phyloP scores from a whole-genome alignment of 495 filamentous ascomycete species.

The Talaromyces proteolyticus region DNA sequence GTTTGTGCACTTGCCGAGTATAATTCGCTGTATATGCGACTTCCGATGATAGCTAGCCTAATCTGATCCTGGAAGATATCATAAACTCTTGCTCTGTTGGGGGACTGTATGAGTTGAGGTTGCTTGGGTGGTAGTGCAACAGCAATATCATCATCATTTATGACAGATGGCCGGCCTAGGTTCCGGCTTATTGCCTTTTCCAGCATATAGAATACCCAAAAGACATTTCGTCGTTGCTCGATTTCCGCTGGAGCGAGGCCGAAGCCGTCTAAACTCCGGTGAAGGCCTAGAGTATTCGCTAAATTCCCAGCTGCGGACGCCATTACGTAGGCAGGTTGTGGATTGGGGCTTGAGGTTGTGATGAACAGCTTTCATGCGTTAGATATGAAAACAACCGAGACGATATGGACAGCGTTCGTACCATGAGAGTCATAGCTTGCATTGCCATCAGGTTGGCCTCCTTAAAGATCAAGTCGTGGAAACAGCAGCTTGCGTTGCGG shows the following conservation, averaged over 20 bases:
- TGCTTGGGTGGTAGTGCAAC: slow-evolving; percentile 3
- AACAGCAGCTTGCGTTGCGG: slow-evolving; percentile 4
- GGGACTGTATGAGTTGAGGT: not conserved
- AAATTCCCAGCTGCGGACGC: not conserved
- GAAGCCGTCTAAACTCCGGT: not conserved
- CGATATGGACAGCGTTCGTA: not conserved
- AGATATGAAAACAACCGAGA: too few relatives aligned
- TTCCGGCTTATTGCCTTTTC: slow-evolving; percentile 4
- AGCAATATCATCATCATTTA: slow-evolving; percentile 5
- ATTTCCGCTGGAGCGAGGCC: slow-evolving; percentile 3
- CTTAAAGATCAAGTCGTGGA: slow-evolving; percentile 1
- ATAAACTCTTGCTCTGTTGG: not conserved
- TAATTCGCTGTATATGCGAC: slow-evolving; percentile 6
- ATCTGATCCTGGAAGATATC: slow-evolving; percentile 6
- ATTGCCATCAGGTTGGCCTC: slow-evolving; percentile 4
- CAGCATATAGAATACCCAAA: slow-evolving; percentile 4
- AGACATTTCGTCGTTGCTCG: slow-evolving; percentile 4
- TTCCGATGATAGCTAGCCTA: not conserved
- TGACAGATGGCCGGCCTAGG: slow-evolving; percentile 1
- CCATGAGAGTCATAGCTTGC: slow-evolving; percentile 5
- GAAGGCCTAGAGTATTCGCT: slow-evolving; percentile 3
- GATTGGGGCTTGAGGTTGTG: slow-evolving; percentile 5
- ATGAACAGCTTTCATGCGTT: slow-evolving; percentile 2
- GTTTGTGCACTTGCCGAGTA: slow-evolving; percentile 5
- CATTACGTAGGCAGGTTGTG: not conserved